Evolutionary conservation across 768 basidiomycete genomes (phyloP).

Genomic region (Gautieria morchelliformis): DNA sequence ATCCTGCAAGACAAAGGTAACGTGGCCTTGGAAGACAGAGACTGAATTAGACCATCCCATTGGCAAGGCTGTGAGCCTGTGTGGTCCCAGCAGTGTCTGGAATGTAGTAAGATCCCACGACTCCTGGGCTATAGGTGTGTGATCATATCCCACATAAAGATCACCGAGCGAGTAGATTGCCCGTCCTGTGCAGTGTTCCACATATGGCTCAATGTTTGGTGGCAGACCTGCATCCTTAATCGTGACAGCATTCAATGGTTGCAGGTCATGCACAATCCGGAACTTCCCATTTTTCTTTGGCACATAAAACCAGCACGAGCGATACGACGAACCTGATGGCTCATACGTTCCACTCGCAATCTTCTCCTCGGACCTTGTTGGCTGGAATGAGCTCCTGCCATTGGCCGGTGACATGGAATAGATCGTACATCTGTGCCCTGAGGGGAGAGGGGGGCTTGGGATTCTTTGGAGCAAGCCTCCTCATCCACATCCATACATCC

Average conservation of each 20-base stretch:
- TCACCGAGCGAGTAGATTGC: constrained; percentile 15
- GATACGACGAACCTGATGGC: constrained; percentile 25
- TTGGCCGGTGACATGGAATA: too few species aligned
- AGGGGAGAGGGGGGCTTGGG: too few species aligned
- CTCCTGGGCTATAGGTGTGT: constrained; percentile 15
- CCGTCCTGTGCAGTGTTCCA: constrained; percentile 18
- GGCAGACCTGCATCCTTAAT: constrained; percentile 27
- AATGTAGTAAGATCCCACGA: constrained; percentile 31
- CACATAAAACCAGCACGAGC: constrained; percentile 29
- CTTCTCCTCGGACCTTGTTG: too few species aligned
- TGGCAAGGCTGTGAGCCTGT: constrained; percentile 20
- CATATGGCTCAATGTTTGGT: constrained; percentile 26
- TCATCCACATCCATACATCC: too few species aligned
- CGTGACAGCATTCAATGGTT: constrained; percentile 29
- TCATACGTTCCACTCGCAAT: constrained; percentile 29
- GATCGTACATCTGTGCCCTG: too few species aligned
- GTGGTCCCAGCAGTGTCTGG: constrained; percentile 9
- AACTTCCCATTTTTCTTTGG: constrained; percentile 31
- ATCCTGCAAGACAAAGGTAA: constrained; percentile 26
- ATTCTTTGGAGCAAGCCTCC: too few species aligned
- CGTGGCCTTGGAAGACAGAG: constrained; percentile 31
- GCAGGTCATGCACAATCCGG: constrained; percentile 26
- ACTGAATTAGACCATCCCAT: constrained; percentile 36
- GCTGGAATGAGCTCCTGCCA: too few species aligned
- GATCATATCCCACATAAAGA: constrained; percentile 15